phyloP scores from a whole-genome alignment of 306 rosid species.

The Astragalus glycyphyllos region DNA sequence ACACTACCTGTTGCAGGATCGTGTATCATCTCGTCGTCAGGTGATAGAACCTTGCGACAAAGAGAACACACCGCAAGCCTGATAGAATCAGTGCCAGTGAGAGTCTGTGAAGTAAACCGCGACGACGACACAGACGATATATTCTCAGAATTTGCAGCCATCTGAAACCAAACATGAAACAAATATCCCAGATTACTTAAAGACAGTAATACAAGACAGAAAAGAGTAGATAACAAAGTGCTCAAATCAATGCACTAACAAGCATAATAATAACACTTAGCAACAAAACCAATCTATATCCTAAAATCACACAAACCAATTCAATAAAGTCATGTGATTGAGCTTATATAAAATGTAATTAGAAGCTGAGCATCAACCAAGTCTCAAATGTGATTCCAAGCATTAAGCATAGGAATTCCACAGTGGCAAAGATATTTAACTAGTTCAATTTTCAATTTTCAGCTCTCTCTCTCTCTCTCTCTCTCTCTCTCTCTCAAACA shows the following conservation, averaged over 20 bases:
- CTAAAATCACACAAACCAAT: slow-evolving; percentile 25
- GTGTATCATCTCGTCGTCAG: slow-evolving; percentile 53
- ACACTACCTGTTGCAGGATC: slow-evolving; percentile 54
- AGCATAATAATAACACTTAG: not conserved
- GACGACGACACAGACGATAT: slow-evolving; percentile 41
- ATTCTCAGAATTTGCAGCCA: slow-evolving; percentile 58
- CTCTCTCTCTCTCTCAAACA: not conserved
- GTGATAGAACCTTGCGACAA: slow-evolving; percentile 61
- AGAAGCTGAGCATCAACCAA: slow-evolving; percentile 20
- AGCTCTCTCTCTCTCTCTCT: not conserved
- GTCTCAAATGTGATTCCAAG: slow-evolving; percentile 31
- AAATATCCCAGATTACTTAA: slow-evolving; percentile 30
- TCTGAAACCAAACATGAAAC: slow-evolving; percentile 63
- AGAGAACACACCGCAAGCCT: slow-evolving; percentile 60
- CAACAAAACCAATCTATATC: slow-evolving; percentile 18
- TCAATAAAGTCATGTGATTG: slow-evolving; percentile 13
- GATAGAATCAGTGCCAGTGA: too few relatives aligned
- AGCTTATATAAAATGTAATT: not conserved
- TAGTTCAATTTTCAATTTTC: slow-evolving; percentile 8
- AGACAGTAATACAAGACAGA: slow-evolving; percentile 13
- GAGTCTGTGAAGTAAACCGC: too few relatives aligned
- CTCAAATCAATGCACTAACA: slow-evolving; percentile 9
- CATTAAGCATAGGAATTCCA: not conserved
- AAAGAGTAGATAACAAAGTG: slow-evolving; percentile 1
- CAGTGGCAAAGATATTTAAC: slow-evolving; percentile 3